Evolutionary conservation across 177 flowering plant species (phyloP).

Genomic region (Tripterygium wilfordii): DNA sequence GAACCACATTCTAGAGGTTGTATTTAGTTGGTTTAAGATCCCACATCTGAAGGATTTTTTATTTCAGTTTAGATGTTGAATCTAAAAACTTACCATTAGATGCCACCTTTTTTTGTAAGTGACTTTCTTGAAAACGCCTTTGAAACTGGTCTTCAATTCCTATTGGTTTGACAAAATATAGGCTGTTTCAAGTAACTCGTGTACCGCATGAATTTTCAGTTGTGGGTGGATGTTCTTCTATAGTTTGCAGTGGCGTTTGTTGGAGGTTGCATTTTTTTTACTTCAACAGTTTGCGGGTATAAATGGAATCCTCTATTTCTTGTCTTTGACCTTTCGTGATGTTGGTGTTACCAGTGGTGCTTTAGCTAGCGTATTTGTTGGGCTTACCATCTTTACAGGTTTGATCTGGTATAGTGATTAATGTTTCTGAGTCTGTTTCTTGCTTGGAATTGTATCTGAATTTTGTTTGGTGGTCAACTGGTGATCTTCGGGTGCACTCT

Average conservation of each 20-base stretch:
- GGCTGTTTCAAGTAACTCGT: no score
- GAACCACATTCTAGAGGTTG: slow-evolving; percentile 79
- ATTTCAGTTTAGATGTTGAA: no score
- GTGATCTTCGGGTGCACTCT: slow-evolving; percentile 56
- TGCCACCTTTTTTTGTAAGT: no score
- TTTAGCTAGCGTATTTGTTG: slow-evolving; percentile 63
- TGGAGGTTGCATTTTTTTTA: slow-evolving; percentile 71
- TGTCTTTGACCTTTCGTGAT: slow-evolving; percentile 73
- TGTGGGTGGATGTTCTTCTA: no score
- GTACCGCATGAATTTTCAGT: no score
- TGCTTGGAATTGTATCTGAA: slow-evolving; percentile 1
- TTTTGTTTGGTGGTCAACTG: slow-evolving; percentile 4
- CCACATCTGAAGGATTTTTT: no score
- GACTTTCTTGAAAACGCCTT: no score
- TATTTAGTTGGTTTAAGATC: slow-evolving; percentile 34
- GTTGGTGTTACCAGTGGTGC: slow-evolving; percentile 62
- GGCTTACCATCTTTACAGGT: slow-evolving; percentile 87
- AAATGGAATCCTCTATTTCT: slow-evolving; percentile 84
- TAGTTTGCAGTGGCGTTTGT: slow-evolving; percentile 66
- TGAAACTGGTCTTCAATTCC: no score
- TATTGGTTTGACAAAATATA: no score
- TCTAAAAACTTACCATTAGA: no score
- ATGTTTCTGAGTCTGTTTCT: slow-evolving; percentile 1
- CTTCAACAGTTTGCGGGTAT: slow-evolving; percentile 91
- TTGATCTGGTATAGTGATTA: no score